A percentile compares a stretch with the other conserved stretches of the same genome.
phyloP scores from a whole-genome alignment of 2,329 filamentous ascomycete species.

The Anthostomella pinea region DNA sequence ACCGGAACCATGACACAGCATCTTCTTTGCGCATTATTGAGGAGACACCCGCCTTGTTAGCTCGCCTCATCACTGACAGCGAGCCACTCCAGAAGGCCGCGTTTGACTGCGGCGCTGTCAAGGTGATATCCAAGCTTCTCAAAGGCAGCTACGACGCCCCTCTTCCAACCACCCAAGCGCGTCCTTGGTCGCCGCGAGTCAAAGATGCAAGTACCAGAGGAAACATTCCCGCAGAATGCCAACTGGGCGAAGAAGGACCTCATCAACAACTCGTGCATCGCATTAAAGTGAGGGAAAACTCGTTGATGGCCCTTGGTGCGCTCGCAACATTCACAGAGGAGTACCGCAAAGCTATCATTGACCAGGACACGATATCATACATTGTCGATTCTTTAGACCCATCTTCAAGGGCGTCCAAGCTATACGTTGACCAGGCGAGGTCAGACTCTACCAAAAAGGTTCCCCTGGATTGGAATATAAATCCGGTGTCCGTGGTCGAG shows the following conservation, averaged over 20 bases:
- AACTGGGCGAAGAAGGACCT: slow-evolving; percentile 60
- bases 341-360: slow-evolving; percentile 77
- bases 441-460: slow-evolving; percentile 24
- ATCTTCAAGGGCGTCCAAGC: slow-evolving; percentile 52
- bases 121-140: slow-evolving; percentile 46
- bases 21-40: slow-evolving; percentile 58
- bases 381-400: slow-evolving; percentile 74
- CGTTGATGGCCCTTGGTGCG: slow-evolving; percentile 76
- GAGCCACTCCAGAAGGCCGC: slow-evolving; percentile 78
- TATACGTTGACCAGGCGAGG: slow-evolving; percentile 37
- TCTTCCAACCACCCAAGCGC: slow-evolving; percentile 27
- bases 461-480: slow-evolving; percentile 60
- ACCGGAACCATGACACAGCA: slow-evolving; percentile 28
- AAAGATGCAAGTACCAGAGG: slow-evolving; percentile 30
- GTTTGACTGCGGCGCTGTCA: slow-evolving; percentile 59
- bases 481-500: slow-evolving; percentile 74
- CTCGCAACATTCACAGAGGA: slow-evolving; percentile 79
- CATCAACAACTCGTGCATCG: slow-evolving; percentile 62
- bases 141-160: slow-evolving; percentile 51
- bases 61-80: slow-evolving; percentile 75
- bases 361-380: slow-evolving; percentile 75
- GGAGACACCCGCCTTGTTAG: slow-evolving; percentile 71
- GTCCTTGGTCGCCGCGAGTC: slow-evolving; percentile 37
- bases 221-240: slow-evolving; percentile 38
- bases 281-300: slow-evolving; percentile 72